Base-by-base conservation (phyloP, 495 filamentous ascomycete genomes). In the Podospora pseudoanserina region DNA sequence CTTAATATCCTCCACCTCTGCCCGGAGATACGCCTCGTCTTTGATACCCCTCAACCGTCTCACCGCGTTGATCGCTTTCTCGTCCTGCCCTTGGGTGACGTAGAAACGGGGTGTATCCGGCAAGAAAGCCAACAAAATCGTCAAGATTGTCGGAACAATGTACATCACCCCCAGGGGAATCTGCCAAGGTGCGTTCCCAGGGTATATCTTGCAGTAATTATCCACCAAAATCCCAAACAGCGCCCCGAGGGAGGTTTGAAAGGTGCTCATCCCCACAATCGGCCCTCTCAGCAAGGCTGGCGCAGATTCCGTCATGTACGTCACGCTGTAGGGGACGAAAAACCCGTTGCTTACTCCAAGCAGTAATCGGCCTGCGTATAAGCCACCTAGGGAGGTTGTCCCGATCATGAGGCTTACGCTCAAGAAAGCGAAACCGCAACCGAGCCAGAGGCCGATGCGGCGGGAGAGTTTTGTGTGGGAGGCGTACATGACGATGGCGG, bases 81-180 rank as follows among this genome's bases (percentile, higher is more conserved):
- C 78, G 0, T 67, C 74, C 63, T 73, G 65, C 2, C 79, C 79
- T 26, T 71, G 73, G 27, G 76, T 77, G 13, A 82, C 65, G 27
- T 80, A 74, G 62, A 77, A 87, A 18, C 86, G 81, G 20, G 86
- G 86, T 1, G 82, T 83, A 57, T 88, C 86, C 2, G 86, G 86
- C 5, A 88, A 77, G 72, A 87, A 83, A 58, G 86, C 54, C 11
- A 88, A 71, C 5, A 82, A 79, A 4, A 77, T 64, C 20, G 77
- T 76, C 59, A 87, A 63, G 59, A 86, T 71, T 4, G 75, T 70
- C 0, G 86, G 86, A 18, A 87, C 81, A 56, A 83, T 77, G 70
- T 83, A 88, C 61, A 87, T 77, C 4, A 85, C 73, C 7, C 80
- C 85, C 0, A 88, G 75, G 0, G 86, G 86, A 49, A 87, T 85